Base-by-base conservation (phyloP, 2,329 filamentous ascomycete genomes). In the Setomelanomma holmii region DNA sequence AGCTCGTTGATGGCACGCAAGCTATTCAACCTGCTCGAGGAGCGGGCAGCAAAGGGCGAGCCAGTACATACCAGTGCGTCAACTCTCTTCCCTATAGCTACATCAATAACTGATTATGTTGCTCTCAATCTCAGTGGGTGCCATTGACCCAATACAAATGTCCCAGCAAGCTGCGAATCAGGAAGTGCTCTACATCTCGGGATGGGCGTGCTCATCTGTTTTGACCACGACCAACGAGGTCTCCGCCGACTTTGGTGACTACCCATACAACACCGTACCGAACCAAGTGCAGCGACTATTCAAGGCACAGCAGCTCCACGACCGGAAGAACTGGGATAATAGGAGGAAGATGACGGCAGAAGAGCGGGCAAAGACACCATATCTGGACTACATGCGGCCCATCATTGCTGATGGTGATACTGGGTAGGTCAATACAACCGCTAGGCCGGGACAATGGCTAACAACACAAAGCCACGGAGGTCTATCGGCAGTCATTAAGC, bases 71-170 rank as follows among this genome's bases (percentile, higher is more conserved):
- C 95, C 14, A 93, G 90, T 93, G 79, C 71, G 86, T 78, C 49
- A 27, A 45, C 52, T 49, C 51, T 53, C 53, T 34, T 41, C 53
- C 61, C 38, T 39, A 48, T 63, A 66, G 51, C 59, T 54, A 61
- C 62, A 55, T 50, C 45, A 67, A 56, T 59, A 43, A 60, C 73
- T 73, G 67, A 72, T 71, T 16, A 27, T 36, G 6, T 34, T 19
- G 50, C n/a, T 53, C 34, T 20, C 16, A 30, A 47, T 27, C 50
- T 23, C 56, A 93, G 90, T 99, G 89, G 95, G 95, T 64, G 95
- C 93, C 54, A 96, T 99, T 76, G 95, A 99, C 72, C 95, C 95
- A n/a, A 87, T 98, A 10, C 95, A 99, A 79, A 98, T 99, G 95
- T 96, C 95, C 42, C 95, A 99, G 76, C 95, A 98, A 80, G 95